Evolutionary conservation across 306 rosid genomes (phyloP).

Genomic region (Quercus engelmannii): DNA sequence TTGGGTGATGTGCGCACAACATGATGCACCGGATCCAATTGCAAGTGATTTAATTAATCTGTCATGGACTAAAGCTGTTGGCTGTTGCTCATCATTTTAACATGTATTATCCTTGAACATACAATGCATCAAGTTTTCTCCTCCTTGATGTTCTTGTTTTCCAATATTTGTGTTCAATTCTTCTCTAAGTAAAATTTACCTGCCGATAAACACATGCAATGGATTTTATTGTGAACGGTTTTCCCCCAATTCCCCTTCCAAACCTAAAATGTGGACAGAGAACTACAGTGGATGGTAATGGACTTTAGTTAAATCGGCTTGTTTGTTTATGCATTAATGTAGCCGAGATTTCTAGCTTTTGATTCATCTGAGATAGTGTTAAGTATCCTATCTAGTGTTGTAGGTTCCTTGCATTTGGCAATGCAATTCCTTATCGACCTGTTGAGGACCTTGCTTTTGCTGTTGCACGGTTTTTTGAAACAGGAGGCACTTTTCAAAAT

Average conservation of each 20-base stretch:
- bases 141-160: background rate
- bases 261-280: constrained; percentile 32
- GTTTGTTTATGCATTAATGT: background rate
- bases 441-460: constrained; percentile 30
- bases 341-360: background rate
- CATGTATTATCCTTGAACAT: no score
- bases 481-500: constrained; percentile 19
- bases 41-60: background rate
- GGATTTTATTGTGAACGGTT: constrained; percentile 27
- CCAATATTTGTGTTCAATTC: background rate
- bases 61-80: background rate
- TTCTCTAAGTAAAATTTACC: background rate
- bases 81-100: no score
- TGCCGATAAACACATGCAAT: constrained; percentile 36
- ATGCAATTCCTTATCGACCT: constrained; percentile 18
- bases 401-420: constrained; percentile 26
- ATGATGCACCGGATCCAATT: constrained; percentile 27
- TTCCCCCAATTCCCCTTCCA: constrained; percentile 12
- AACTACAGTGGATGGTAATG: constrained; percentile 26
- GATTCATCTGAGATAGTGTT: background rate
- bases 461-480: constrained; percentile 22
- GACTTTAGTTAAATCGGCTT: background rate
- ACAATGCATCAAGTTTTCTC: no score
- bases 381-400: background rate
- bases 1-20: constrained; percentile 32